Evolutionary conservation across 805 yeast genomes (phyloP), one percentile per base, ranked within the genome.

Genomic region (Metschnikowia gelsemii): DNA sequence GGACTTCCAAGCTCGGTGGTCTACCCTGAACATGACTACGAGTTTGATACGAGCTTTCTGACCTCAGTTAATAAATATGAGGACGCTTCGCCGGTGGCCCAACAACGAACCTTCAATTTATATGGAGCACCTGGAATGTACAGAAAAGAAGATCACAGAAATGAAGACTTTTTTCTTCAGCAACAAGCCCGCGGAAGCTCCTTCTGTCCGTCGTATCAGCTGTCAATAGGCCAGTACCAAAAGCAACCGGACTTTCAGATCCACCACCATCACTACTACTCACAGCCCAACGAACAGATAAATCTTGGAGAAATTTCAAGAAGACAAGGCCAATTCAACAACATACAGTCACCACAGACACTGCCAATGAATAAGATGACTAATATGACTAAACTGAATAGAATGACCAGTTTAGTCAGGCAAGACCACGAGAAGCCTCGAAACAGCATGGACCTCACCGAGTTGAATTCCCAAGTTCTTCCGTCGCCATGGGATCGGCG

Each of bases 401-500:
- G n/a, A n/a, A n/a, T n/a, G 23, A 24, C 17, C 23, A 24, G 30
- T 17, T 16, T 34, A 11, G 20, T 24, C 1, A 34, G n/a, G 17
- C 16, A 23, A 34, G 27, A 34, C 19, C 31, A 31, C 3, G 30
- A n/a, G n/a, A n/a, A n/a, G n/a, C n/a, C n/a, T n/a, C n/a, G n/a
- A 13, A 27, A 27, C 18, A 27, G 17, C 18, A 13, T 27, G 30
- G 16, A 27, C 21, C 22, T 17, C 17, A 29, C 29, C 12, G 30
- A 35, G 23, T 14, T 18, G 4, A 12, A 13, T 25, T 12, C 27
- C 9, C 27, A 35, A 14, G 20, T 42, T 27, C 62, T 82, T 23
- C 87, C 87, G 1, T 64, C 66, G 2, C 85, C 87, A 0, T 81
- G 87, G 87, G 73, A 77, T 5, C 42, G 66, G 5, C 53, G 61